phyloP scores from a whole-genome alignment of 148 eudicot genomes.

The Limonium bicolor region DNA sequence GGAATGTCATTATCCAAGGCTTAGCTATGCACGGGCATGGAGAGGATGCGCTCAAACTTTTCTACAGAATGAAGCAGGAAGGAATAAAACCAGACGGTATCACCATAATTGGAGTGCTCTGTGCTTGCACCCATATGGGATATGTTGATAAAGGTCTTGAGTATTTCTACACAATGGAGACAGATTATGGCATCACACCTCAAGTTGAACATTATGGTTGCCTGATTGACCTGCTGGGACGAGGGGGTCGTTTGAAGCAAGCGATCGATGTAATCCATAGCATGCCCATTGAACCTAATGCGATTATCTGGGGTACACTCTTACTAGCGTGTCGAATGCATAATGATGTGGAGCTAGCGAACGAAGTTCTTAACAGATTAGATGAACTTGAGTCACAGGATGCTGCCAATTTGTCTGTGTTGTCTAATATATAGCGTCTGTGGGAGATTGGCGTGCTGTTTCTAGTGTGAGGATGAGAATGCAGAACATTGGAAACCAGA shows the following conservation, averaged over 20 bases:
- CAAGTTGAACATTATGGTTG: slow-evolving; percentile 84
- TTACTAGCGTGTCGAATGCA: slow-evolving; percentile 77
- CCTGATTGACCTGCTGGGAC: slow-evolving; percentile 76
- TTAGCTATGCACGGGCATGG: slow-evolving; percentile 82
- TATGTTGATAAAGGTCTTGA: slow-evolving; percentile 40
- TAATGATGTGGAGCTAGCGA: slow-evolving; percentile 44
- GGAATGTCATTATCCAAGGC: slow-evolving; percentile 82
- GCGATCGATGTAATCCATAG: slow-evolving; percentile 40
- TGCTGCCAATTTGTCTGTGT: slow-evolving; percentile 46
- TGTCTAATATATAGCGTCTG: slow-evolving; percentile 78
- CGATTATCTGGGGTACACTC: slow-evolving; percentile 66
- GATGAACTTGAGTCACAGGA: slow-evolving; percentile 32
- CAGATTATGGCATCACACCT: slow-evolving; percentile 38
- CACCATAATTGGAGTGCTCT: slow-evolving; percentile 64
- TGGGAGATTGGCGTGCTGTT: slow-evolving; percentile 64
- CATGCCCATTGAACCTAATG: slow-evolving; percentile 84
- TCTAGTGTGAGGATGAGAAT: slow-evolving; percentile 45
- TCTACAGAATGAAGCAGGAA: slow-evolving; percentile 46
- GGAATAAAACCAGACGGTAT: slow-evolving; percentile 62
- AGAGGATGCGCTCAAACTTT: slow-evolving; percentile 43
- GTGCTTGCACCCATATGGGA: slow-evolving; percentile 90
- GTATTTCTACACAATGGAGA: slow-evolving; percentile 62
- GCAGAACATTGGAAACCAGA: slow-evolving; percentile 33
- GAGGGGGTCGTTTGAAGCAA: slow-evolving; percentile 64
- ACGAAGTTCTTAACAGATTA: slow-evolving; percentile 36